Conservation (phyloP, 2,329 filamentous ascomycete species). For the Gnomoniopsis sp. region DNA sequence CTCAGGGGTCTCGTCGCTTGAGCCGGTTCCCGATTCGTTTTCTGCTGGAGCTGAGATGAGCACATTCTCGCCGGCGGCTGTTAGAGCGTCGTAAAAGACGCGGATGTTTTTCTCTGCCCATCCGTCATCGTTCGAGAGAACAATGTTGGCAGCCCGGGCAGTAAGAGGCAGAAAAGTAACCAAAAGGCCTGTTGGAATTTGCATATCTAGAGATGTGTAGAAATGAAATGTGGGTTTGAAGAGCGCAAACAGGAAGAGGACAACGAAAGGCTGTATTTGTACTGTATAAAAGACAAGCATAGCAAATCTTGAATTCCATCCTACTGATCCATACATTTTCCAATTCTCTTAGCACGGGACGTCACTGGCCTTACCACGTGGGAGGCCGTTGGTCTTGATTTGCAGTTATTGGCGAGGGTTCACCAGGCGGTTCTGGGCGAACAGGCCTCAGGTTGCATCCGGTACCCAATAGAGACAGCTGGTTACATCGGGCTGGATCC, state of each 20-base stretch:
- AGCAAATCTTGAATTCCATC: background rate
- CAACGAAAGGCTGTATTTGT: background rate
- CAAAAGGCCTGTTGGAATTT: background rate
- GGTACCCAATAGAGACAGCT: background rate
- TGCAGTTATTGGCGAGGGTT: background rate
- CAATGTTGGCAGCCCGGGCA: background rate
- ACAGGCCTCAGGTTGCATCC: background rate
- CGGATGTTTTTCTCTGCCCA: slow-evolving; percentile 69
- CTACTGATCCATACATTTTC: background rate
- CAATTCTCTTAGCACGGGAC: background rate
- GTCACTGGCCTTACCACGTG: background rate
- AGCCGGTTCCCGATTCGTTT: slow-evolving; percentile 63
- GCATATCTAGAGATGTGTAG: background rate
- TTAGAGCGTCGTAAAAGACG: slow-evolving; percentile 54
- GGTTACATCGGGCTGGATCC: background rate
- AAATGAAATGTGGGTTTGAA: background rate
- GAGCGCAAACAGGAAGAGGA: background rate
- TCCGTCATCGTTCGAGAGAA: slow-evolving; percentile 60
- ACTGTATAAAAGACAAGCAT: background rate
- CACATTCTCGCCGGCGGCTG: slow-evolving; percentile 53
- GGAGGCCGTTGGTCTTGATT: background rate
- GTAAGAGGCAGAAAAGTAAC: background rate
- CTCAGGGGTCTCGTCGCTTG: slow-evolving; percentile 44
- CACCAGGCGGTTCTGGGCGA: background rate
- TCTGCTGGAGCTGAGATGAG: slow-evolving; percentile 65